Conservation (phyloP, 352 stramenopile species). For the Phytophthora macrochlamydospora region DNA sequence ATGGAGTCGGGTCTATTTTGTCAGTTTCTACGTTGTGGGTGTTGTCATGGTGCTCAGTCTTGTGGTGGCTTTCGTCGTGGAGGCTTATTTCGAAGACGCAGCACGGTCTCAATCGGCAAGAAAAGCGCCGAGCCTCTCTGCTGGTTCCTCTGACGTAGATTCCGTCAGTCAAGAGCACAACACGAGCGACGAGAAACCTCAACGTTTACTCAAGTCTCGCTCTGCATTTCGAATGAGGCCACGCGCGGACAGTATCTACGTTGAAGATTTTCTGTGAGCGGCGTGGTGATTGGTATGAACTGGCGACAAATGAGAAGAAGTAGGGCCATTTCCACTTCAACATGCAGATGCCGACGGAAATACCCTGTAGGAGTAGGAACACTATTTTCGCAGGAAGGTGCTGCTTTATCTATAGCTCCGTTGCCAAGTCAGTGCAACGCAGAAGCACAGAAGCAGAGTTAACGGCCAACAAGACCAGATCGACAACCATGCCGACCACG, state of each 20-base stretch:
- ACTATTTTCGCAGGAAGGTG: neutral
- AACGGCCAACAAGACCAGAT: neutral
- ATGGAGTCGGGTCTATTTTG: conserved; percentile 70
- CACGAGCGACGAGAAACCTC: conserved; percentile 2
- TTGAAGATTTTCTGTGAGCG: conserved; percentile 49
- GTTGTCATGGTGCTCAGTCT: conserved; percentile 79
- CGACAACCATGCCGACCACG: conserved; percentile 54
- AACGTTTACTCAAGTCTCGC: conserved; percentile 21
- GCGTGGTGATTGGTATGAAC: neutral
- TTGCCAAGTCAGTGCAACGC: neutral
- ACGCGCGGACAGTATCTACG: conserved; percentile 46
- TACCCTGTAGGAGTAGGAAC: neutral
- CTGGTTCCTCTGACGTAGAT: neutral
- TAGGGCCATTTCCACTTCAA: no score
- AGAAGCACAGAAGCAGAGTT: conserved; percentile 2
- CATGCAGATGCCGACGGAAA: conserved; percentile 8
- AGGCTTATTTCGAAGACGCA: conserved; percentile 56
- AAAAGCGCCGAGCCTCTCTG: neutral
- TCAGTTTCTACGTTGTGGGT: conserved; percentile 74
- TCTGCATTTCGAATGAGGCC: conserved; percentile 32
- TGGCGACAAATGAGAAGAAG: neutral
- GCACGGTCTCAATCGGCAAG: conserved; percentile 1
- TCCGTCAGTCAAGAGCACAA: neutral
- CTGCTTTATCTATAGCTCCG: neutral
- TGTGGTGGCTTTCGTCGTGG: conserved; percentile 70